Percentiles rank a stretch among this genome's conserved stretches.
Evolutionary conservation across 1,284 basidiomycete genomes (phyloP).

Genomic region (Afroboletus lepidellus): DNA sequence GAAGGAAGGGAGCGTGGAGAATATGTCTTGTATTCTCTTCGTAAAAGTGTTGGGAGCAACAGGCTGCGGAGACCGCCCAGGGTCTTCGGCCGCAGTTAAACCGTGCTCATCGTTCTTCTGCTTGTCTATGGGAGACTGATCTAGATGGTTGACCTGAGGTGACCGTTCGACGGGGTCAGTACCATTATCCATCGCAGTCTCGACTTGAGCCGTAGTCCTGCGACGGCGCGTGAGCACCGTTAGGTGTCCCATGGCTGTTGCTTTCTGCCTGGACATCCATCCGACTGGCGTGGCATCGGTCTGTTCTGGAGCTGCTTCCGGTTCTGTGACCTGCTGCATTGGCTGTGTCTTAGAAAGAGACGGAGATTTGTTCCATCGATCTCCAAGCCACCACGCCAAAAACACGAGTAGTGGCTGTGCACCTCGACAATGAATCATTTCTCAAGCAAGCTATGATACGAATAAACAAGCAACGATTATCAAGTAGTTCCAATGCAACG

Average conservation of each 20-base stretch:
- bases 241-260: constrained; percentile 37
- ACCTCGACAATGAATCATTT: not conserved
- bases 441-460: constrained; percentile 1
- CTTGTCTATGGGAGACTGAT: constrained; percentile 6
- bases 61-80: constrained; percentile 30
- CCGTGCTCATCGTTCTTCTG: constrained; percentile 8
- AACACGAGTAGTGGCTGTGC: constrained; percentile 23
- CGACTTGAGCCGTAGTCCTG: constrained; percentile 10
- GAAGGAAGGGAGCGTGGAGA: constrained; percentile 37
- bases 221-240: constrained; percentile 29
- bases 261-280: constrained; percentile 36
- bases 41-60: constrained; percentile 36
- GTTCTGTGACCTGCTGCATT: constrained; percentile 14
- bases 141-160: constrained; percentile 8
- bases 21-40: constrained; percentile 41
- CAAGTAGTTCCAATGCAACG: constrained; percentile 41
- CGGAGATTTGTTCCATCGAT: too few relatives aligned
- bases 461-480: constrained; percentile 7
- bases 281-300: not conserved
- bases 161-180: constrained; percentile 11
- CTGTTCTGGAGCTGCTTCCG: constrained; percentile 5
- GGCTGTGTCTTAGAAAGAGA: constrained; percentile 12
- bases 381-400: not conserved
- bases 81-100: constrained; percentile 7
- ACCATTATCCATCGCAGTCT: constrained; percentile 6